These are phyloP conservation scores for Amanita brunnescens DNA, from an alignment of 768 basidiomycete genomes.

Conservation along the genomic window DNA sequence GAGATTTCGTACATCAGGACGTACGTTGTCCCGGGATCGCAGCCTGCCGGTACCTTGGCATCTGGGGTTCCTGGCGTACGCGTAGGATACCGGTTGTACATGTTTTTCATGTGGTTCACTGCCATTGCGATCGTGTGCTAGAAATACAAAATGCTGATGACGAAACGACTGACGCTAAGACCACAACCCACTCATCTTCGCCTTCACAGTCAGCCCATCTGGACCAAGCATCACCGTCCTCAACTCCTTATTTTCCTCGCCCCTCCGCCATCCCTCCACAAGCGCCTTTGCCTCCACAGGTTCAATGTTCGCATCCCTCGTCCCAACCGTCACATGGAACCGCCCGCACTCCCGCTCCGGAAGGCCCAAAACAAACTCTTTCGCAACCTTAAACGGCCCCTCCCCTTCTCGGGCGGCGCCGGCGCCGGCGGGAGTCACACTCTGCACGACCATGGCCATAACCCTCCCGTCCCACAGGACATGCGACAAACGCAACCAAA, in stretches of 20 bases:
- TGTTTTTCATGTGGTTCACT: too few relatives aligned
- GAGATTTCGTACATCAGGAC: too few relatives aligned
- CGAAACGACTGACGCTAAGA: background rate
- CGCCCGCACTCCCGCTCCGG: slow-evolving; percentile 35
- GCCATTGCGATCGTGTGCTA: too few relatives aligned
- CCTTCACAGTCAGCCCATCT: background rate
- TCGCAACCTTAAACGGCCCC: background rate
- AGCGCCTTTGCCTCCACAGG: slow-evolving; percentile 67
- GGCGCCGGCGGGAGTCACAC: slow-evolving; percentile 30
- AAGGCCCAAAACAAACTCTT: slow-evolving; percentile 37
- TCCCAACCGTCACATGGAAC: slow-evolving; percentile 88
- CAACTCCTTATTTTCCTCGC: slow-evolving; percentile 8
- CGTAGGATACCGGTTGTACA: too few relatives aligned
- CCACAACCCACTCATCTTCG: background rate
- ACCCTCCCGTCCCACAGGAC: slow-evolving; percentile 59
- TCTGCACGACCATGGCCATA: slow-evolving; percentile 54
- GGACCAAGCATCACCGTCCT: background rate
- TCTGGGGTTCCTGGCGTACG: too few relatives aligned
- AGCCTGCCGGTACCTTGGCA: too few relatives aligned
- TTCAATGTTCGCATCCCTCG: slow-evolving; percentile 35
- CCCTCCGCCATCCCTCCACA: slow-evolving; percentile 45
- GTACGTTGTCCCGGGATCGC: too few relatives aligned
- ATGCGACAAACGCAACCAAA: slow-evolving; percentile 49
- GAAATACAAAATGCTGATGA: background rate
- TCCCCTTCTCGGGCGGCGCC: slow-evolving; percentile 6